A percentile compares a stretch with the other conserved stretches of the same genome.
Evolutionary conservation across 1,139 yeast species (phyloP).

Genomic region (Kodamaea suecica): DNA sequence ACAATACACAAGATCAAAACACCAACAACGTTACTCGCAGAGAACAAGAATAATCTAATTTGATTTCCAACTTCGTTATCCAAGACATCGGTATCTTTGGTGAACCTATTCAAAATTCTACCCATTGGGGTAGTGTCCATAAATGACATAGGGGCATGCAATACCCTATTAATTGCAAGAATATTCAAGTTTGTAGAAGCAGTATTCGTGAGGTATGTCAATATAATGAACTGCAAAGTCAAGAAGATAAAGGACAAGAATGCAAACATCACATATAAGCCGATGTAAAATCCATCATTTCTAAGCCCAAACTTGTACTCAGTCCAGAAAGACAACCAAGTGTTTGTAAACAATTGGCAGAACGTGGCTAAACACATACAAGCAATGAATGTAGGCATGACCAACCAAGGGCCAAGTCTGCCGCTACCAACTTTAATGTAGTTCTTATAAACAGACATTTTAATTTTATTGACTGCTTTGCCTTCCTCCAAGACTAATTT

Average conservation of each 20-base stretch:
- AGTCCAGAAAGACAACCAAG: constrained; percentile 88
- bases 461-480: constrained; percentile 18
- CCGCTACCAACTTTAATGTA: constrained; percentile 17
- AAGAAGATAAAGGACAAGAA: constrained; percentile 35
- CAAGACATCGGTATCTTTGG: constrained; percentile 79
- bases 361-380: constrained; percentile 49
- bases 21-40: constrained; percentile 56
- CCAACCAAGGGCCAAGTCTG: constrained; percentile 15
- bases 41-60: constrained; percentile 48
- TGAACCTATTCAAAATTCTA: constrained; percentile 63
- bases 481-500: constrained; percentile 27
- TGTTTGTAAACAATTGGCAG: constrained; percentile 61
- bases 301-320: constrained; percentile 47
- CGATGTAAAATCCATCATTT: constrained; percentile 63
- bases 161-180: constrained; percentile 37
- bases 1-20: constrained; percentile 64
- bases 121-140: constrained; percentile 68
- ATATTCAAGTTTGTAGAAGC: constrained; percentile 39
- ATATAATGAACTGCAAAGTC: constrained; percentile 39
- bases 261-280: constrained; percentile 61
- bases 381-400: constrained; percentile 20
- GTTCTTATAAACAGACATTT: constrained; percentile 13
- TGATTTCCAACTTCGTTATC: constrained; percentile 73
- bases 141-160: constrained; percentile 55
- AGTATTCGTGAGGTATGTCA: constrained; percentile 50